A percentile compares a stretch with the other conserved stretches of the same genome.
Evolutionary conservation across 164 flowering plant genomes (phyloP).

Genomic region (Tinospora cordifolia): DNA sequence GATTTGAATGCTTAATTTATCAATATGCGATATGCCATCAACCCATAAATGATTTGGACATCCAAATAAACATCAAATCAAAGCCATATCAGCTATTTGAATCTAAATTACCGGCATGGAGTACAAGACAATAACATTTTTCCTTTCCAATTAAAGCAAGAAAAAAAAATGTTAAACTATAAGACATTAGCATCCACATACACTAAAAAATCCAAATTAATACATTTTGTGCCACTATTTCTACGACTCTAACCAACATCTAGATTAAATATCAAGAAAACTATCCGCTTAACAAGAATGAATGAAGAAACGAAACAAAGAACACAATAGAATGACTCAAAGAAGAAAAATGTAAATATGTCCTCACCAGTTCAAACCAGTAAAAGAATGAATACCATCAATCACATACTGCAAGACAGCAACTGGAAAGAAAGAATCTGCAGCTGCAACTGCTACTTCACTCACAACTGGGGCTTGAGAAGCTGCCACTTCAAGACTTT

Average conservation of each 20-base stretch:
- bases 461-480: conserved; percentile 40
- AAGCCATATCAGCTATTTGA: too few relatives aligned
- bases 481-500: conserved; percentile 30
- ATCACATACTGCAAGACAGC: conserved; percentile 59
- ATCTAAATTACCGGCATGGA: too few relatives aligned
- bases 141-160: background rate
- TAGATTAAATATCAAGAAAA: background rate
- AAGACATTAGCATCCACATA: background rate
- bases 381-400: conserved; percentile 46
- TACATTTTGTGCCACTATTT: background rate
- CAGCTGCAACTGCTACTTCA: conserved; percentile 78
- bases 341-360: background rate
- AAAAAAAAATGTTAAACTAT: too few relatives aligned
- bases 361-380: conserved; percentile 62
- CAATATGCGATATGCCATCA: too few relatives aligned
- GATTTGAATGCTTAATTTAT: too few relatives aligned
- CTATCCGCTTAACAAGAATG: conserved; percentile 4
- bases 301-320: background rate
- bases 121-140: too few relatives aligned
- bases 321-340: conserved; percentile 6
- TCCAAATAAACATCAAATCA: too few relatives aligned
- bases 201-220: background rate
- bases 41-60: too few relatives aligned
- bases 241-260: background rate
- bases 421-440: conserved; percentile 52